Conservation (phyloP, 306 rosid genomes). For the Senna tora region DNA sequence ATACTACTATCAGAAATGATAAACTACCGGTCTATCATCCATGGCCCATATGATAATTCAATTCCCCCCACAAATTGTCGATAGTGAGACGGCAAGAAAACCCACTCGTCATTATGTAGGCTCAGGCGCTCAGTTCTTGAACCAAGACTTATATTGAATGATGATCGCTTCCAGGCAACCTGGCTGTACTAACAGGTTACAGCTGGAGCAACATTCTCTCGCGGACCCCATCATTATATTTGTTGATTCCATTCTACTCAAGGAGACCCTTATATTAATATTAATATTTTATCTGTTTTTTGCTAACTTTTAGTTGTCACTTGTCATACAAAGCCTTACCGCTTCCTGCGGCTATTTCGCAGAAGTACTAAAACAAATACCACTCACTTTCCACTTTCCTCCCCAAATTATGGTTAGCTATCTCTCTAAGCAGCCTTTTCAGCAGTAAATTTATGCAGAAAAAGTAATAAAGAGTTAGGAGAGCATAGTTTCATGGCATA, state of each 20-base stretch:
- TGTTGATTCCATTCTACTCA: conserved; percentile 42
- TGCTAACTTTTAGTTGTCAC: conserved; percentile 43
- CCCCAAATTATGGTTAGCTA: conserved; percentile 43
- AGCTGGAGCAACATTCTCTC: conserved; percentile 62
- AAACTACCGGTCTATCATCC: conserved; percentile 48
- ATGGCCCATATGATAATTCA: conserved; percentile 46
- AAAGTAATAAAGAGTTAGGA: conserved; percentile 40
- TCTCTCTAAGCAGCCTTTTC: conserved; percentile 64
- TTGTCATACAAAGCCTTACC: conserved; percentile 11
- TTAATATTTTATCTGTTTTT: conserved; percentile 26
- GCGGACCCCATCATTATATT: conserved; percentile 37
- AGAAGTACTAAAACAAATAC: conserved; percentile 33
- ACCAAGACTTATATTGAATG: conserved; percentile 23
- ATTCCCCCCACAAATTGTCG: conserved; percentile 40
- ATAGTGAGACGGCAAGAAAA: conserved; percentile 41
- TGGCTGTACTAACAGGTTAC: conserved; percentile 36
- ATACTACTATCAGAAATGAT: conserved; percentile 45
- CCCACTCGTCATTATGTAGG: conserved; percentile 54
- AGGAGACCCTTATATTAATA: conserved; percentile 41
- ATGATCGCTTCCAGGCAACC: conserved; percentile 48
- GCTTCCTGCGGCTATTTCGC: conserved; percentile 37
- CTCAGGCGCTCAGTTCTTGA: conserved; percentile 48
- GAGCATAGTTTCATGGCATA: conserved; percentile 44
- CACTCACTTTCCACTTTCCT: conserved; percentile 48
- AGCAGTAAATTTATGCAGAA: conserved; percentile 62